Evolutionary conservation across 768 basidiomycete species (phyloP), one percentile per base, ranked within the genome.

Genomic region (Rhodotorula graminis): DNA sequence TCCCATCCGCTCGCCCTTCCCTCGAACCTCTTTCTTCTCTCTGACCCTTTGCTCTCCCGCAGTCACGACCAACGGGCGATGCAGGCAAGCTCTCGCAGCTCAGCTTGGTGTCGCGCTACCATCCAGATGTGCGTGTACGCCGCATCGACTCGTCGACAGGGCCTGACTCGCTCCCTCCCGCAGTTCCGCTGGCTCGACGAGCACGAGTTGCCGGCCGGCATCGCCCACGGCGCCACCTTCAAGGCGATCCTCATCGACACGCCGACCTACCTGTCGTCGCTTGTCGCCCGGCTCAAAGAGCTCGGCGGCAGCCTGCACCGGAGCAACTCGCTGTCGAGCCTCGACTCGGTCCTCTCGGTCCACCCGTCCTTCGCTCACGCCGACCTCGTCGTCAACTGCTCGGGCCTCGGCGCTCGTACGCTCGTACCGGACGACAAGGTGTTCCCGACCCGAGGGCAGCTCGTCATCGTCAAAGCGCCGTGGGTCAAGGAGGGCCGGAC

Each of bases 171-270:
- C 55, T 19, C 44, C n/a, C 47, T 16, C 53, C 71, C 53, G 4
- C 62, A 84, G 82, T 83, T 82, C 58, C 78, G 80, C 73, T 76
- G 78, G 27, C 77, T 88, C 23, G 73, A 83, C 1, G 67, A 81
- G 52, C 76, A 83, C 8, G 81, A 85, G 7, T 82, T 88, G 3
- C 78, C 83, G 29, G 80, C 82, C 0, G 81, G 80, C 8, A 84
- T 85, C 18, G 76, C 80, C 46, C 82, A 81, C 15, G 91, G 89
- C 1, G 83, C 84, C 1, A 80, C 85, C 0, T 90, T 91, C 82
- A 85, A 81, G 9, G 90, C 90, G 0, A 71, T 93, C 40, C 86
- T 87, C 1, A 87, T 93, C 73, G 87, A 91, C 79, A 83, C 86
- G 0, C 84, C 87, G 0, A 77, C 81, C 9, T 91, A 90, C 77